phyloP scores from a whole-genome alignment of 345 rosid genomes.

The Pistacia vera region DNA sequence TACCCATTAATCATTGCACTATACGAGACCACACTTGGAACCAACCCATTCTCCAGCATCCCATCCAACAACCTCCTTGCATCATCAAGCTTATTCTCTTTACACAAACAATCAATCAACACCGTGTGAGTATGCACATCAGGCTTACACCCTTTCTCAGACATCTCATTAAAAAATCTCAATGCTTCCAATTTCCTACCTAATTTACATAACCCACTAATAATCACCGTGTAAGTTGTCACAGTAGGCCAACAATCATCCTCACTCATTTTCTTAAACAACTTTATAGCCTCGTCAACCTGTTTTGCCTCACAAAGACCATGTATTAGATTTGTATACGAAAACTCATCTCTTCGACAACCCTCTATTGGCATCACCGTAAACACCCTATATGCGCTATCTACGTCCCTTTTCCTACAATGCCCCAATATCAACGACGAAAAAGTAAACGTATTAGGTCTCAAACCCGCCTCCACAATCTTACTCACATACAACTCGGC shows the following conservation, averaged over 20 bases:
- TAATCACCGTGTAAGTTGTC: slow-evolving; percentile 77
- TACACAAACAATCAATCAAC: slow-evolving; percentile 60
- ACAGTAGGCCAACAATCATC: slow-evolving; percentile 70
- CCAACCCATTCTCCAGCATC: slow-evolving; percentile 60
- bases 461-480: slow-evolving; percentile 62
- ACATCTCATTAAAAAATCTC: slow-evolving; percentile 63
- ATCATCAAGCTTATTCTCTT: slow-evolving; percentile 58
- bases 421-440: slow-evolving; percentile 77
- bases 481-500: slow-evolving; percentile 56
- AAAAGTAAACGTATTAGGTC: slow-evolving; percentile 68
- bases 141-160: slow-evolving; percentile 62
- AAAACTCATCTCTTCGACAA: slow-evolving; percentile 69
- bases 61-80: slow-evolving; percentile 56
- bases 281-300: slow-evolving; percentile 65
- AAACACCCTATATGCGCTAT: slow-evolving; percentile 60
- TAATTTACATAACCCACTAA: slow-evolving; percentile 53
- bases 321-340: slow-evolving; percentile 73
- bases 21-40: slow-evolving; percentile 73
- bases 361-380: slow-evolving; percentile 60
- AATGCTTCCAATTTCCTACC: slow-evolving; percentile 63
- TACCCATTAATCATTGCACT: slow-evolving; percentile 85
- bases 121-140: slow-evolving; percentile 82
- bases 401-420: slow-evolving; percentile 76
- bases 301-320: slow-evolving; percentile 73
- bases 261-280: slow-evolving; percentile 64